Percentiles rank a stretch among this genome's conserved stretches.
phyloP scores from a whole-genome alignment of 2,329 filamentous ascomycete species.

The Fusarium denticulatum region DNA sequence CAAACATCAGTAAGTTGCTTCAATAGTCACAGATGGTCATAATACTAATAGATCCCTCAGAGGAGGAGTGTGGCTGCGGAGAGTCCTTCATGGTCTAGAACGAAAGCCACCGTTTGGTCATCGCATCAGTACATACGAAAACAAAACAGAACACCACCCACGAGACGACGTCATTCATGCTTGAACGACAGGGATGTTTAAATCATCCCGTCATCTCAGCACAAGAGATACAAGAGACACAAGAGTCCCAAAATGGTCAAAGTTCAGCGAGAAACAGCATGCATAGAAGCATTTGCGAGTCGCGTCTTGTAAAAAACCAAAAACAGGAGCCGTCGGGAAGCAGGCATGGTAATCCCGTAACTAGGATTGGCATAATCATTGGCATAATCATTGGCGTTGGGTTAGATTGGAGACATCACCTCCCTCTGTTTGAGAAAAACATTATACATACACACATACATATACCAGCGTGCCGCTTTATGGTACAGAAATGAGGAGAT shows the following conservation, averaged over 20 bases:
- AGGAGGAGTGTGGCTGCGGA: conserved; percentile 95
- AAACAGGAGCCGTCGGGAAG: conserved; percentile 20
- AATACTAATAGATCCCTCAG: conserved; percentile 61
- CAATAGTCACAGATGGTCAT: background rate
- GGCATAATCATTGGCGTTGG: conserved; percentile 43
- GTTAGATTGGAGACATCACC: conserved; percentile 37
- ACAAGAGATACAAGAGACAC: background rate
- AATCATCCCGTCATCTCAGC: background rate
- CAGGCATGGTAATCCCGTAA: conserved; percentile 6
- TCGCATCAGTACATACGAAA: background rate
- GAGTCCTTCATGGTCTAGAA: conserved; percentile 89
- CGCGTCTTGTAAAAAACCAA: conserved; percentile 34
- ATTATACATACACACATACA: conserved; percentile 7
- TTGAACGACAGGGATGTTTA: background rate
- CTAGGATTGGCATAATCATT: conserved; percentile 32
- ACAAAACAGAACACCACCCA: conserved; percentile 2
- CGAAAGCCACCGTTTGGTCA: background rate
- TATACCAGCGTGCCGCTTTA: conserved; percentile 6
- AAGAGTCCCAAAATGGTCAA: background rate
- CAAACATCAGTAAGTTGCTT: conserved; percentile 90
- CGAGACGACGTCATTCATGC: conserved; percentile 24
- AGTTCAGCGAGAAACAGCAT: conserved; percentile 12
- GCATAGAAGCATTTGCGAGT: conserved; percentile 25
- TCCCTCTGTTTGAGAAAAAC: conserved; percentile 22
- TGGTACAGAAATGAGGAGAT: conserved; percentile 5